Percentiles rank a stretch among this genome's conserved stretches.
These are phyloP conservation scores for Petunia secreta DNA, from an alignment of 257 asterid species.

Conservation along the genomic window DNA sequence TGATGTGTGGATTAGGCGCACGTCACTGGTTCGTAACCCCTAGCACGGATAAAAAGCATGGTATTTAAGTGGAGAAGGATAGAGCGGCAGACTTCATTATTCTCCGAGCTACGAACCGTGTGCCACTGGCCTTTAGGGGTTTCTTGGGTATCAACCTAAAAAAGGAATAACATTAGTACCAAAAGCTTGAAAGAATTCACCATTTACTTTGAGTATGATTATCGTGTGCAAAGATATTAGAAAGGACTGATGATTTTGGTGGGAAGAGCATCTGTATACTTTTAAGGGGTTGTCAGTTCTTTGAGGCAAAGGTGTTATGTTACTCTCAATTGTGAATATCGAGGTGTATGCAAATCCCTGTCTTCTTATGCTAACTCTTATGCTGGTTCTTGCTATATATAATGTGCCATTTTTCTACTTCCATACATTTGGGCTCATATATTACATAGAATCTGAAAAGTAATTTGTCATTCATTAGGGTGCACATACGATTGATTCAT, in stretches of 20 bases:
- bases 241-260: background rate
- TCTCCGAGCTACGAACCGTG: too few relatives aligned
- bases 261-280: background rate
- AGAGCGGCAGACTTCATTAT: too few relatives aligned
- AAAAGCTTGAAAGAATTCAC: background rate
- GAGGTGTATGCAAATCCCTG: background rate
- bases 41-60: too few relatives aligned
- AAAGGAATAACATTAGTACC: background rate
- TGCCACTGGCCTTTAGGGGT: too few relatives aligned
- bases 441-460: background rate
- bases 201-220: constrained; percentile 9
- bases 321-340: background rate
- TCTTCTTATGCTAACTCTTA: background rate
- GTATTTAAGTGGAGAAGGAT: too few relatives aligned
- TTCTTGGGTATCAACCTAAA: too few relatives aligned
- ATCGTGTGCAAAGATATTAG: constrained; percentile 2
- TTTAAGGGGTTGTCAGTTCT: background rate
- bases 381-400: background rate
- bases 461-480: background rate
- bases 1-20: too few relatives aligned
- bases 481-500: constrained; percentile 4
- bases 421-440: background rate
- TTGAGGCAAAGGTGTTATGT: background rate
- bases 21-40: too few relatives aligned
- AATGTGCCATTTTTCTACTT: background rate